Evolutionary conservation across 768 basidiomycete species (phyloP), one percentile per base, ranked within the genome.

Genomic region (Termitomyces sp.): DNA sequence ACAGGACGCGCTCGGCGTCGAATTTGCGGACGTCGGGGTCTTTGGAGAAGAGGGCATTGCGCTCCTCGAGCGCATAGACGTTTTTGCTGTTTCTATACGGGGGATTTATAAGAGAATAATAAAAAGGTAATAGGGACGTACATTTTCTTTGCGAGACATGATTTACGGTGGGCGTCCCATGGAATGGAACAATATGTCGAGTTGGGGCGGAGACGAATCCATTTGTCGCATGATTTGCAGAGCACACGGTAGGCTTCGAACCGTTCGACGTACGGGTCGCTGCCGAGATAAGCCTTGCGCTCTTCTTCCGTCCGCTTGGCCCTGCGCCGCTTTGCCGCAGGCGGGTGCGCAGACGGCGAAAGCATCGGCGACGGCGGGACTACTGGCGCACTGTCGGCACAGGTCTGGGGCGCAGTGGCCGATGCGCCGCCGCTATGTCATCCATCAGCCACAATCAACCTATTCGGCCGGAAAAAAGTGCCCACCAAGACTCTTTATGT

Each of bases 121-220:
- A 4, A 45, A 19, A 31, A 38, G 23, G 57, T 53, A 40, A 29
- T 27, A 27, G 29, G 14, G 17, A 75, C 85, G 59, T 66, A 87
- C 89, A 83, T 80, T 69, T 89, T 88, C 74, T 89, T 90, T 1
- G 87, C 84, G 45, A 92, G 71, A 71, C 89, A 91, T 66, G 87
- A 89, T 74, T 90, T 91, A 41, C 90, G 76, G 65, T 92, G 90
- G 3, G 90, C 89, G 66, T 91, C 89, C 90, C 90, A 92, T 0
- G 90, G 90, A 53, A 92, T 91, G n/a, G 85, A 87, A 65, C 90
- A 92, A 64, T 90, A 92, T 0, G 89, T 91, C 53, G 89, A 91
- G 68, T 92, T 92, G 43, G 89, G 89, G 8, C 90, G 80, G n/a
- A 92, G 76, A 16, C 90, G 80, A 60, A 92, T 90, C 90, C 90